These are phyloP conservation scores for Torrubiellomyces zombiae DNA, from an alignment of 2,329 filamentous ascomycete genomes.

Conservation along the genomic window DNA sequence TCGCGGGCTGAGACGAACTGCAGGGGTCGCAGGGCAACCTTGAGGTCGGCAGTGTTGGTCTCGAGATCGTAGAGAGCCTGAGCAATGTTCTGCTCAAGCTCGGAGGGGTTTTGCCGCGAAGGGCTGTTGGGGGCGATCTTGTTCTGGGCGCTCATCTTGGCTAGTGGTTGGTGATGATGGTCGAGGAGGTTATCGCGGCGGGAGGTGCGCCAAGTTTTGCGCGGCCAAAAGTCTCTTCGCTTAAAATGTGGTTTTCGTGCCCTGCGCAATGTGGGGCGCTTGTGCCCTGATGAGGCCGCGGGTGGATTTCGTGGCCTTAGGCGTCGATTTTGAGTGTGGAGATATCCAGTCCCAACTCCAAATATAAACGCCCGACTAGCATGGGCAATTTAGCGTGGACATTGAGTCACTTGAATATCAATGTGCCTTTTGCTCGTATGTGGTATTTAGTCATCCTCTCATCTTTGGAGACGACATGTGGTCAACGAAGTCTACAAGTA, in stretches of 20 bases:
- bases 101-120: conserved; percentile 86
- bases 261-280: conserved; percentile 9
- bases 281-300: too few relatives aligned
- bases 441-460: too few relatives aligned
- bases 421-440: too few relatives aligned
- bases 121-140: conserved; percentile 98
- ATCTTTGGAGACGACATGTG: too few relatives aligned
- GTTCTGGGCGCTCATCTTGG: conserved; percentile 58
- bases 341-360: too few relatives aligned
- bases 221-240: conserved; percentile 13
- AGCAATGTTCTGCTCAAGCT: conserved; percentile 95
- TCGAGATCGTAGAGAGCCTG: conserved; percentile 97
- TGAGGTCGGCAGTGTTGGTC: conserved; percentile 97
- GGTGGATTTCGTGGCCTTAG: background rate
- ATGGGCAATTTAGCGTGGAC: too few relatives aligned
- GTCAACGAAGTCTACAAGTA: too few relatives aligned
- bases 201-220: conserved; percentile 14
- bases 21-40: conserved; percentile 86
- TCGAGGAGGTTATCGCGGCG: conserved; percentile 12
- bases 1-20: conserved; percentile 98
- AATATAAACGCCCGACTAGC: too few relatives aligned
- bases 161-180: conserved; percentile 21
- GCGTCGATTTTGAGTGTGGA: conserved; percentile 1
- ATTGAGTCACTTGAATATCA: too few relatives aligned
- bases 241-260: conserved; percentile 27